Evolutionary conservation across 768 basidiomycete genomes (phyloP).

Genomic region (Collybia nuda): DNA sequence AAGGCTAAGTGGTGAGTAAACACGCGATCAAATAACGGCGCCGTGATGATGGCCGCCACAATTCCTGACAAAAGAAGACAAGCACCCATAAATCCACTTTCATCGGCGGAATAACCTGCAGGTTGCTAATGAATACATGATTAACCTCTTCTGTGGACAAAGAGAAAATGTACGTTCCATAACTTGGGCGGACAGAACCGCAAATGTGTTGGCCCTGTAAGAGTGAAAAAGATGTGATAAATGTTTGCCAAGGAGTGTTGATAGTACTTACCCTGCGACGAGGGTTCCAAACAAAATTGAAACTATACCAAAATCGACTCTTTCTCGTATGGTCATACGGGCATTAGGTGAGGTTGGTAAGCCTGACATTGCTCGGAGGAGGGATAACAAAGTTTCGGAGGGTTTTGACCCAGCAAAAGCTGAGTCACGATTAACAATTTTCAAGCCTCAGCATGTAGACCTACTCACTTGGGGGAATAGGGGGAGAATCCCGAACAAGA

Average conservation of each 20-base stretch:
- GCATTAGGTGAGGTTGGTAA: slow-evolving; percentile 36
- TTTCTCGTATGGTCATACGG: slow-evolving; percentile 63
- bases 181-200: slow-evolving; percentile 65
- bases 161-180: slow-evolving; percentile 45
- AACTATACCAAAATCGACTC: slow-evolving; percentile 69
- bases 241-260: too few species aligned
- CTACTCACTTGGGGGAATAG: slow-evolving; percentile 73
- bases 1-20: slow-evolving; percentile 71
- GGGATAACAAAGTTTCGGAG: slow-evolving; percentile 50
- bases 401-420: slow-evolving; percentile 69
- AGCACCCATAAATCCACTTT: slow-evolving; percentile 70
- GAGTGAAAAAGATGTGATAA: slow-evolving; percentile 20
- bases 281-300: slow-evolving; percentile 61
- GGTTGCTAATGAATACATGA: slow-evolving; percentile 48
- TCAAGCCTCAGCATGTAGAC: too few species aligned
- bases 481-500: slow-evolving; percentile 60
- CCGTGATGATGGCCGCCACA: slow-evolving; percentile 60
- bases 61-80: slow-evolving; percentile 70
- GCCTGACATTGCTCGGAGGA: slow-evolving; percentile 56
- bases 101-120: slow-evolving; percentile 64
- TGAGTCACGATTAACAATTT: slow-evolving; percentile 19
- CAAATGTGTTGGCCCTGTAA: slow-evolving; percentile 58
- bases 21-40: slow-evolving; percentile 82
- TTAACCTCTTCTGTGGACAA: neutral
- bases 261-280: slow-evolving; percentile 49